Base-by-base conservation (phyloP, 305 asterid genomes). In the Solanum hybrid region DNA sequence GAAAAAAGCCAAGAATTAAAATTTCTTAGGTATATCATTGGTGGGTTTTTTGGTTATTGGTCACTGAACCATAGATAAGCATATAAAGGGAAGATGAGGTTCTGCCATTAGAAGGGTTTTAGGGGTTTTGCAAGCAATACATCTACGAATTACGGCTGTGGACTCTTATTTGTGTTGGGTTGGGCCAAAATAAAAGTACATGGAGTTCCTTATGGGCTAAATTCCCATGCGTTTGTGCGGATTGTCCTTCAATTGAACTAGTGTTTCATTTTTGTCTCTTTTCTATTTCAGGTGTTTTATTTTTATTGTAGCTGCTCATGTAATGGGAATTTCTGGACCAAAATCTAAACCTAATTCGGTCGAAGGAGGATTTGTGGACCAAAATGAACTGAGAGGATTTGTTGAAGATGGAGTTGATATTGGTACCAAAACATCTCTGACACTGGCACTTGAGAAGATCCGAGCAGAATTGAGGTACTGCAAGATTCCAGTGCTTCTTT, bases 361-460 rank as follows among this genome's bases (percentile, higher is more conserved):
- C 13, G 3, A 32, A 15, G 26, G 40, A 76, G 80, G 3, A 76
- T 15, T 76, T 15, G 24, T 76, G 15, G 7, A 69, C 29, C 75
- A 69, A 69, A 69, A 69, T 24, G 75, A 10, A 69, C 4, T 5
- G 15, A 95, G 95, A 90, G 95, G 94, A 89, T 94, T 91, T 93
- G 91, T 91, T 93, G 98, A 94, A 91, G 92, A 93, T 51, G 94
- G 95, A 91, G 94, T 91, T 92, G 95, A 93, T 75, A 90, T 92
- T 93, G 90, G 92, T 89, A 90, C 91, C 88, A 93, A 90, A 91
- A 87, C 95, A 69, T 69, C 31, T 24, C 75, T 10, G 31, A 80
- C 90, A 91, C 89, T 92, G 92, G 75, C 93, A 89, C 91, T 94
- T 85, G 95, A 69, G 31, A 69, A 69, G 75, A 24, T 24, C 2